Evolutionary conservation across 78 protist species (phyloP).

Genomic region (Mantamonas sphyraenae): DNA sequence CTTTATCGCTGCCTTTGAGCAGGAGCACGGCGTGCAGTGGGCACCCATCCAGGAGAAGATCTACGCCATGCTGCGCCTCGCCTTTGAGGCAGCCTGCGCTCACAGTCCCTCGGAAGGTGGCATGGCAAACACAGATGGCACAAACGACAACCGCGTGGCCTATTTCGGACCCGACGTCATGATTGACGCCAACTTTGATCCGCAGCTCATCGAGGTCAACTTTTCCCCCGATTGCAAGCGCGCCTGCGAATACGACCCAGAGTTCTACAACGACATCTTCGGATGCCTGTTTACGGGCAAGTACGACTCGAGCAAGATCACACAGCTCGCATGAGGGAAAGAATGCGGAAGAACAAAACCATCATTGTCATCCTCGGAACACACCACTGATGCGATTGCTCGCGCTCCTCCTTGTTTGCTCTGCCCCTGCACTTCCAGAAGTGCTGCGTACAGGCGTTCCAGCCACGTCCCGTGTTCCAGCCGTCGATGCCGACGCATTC

Average conservation of each 20-base stretch:
- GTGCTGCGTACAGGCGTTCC: too few species aligned
- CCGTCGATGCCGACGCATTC: too few species aligned
- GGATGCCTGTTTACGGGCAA: neutral
- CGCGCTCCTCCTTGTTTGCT: too few species aligned
- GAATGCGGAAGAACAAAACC: too few species aligned
- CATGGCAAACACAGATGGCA: neutral
- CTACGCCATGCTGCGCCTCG: neutral
- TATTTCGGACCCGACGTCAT: too few species aligned
- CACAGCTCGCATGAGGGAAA: too few species aligned
- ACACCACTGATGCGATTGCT: too few species aligned
- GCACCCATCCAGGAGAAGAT: neutral
- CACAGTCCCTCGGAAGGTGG: neutral
- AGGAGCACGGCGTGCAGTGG: neutral
- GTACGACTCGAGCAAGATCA: too few species aligned
- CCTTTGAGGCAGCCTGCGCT: neutral
- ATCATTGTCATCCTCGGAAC: too few species aligned
- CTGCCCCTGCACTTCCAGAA: too few species aligned
- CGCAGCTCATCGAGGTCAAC: constrained; percentile 1
- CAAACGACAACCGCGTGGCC: neutral
- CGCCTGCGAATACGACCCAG: constrained; percentile 13
- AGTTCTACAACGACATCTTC: constrained; percentile 20
- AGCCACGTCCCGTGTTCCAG: too few species aligned
- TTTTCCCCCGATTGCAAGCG: constrained; percentile 11
- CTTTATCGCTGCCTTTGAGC: constrained; percentile 2
- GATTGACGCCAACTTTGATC: constrained; percentile 2